These are phyloP conservation scores for Blakeslea trispora DNA, from an alignment of 371 early-diverging fungal genomes.

Conservation along the genomic window DNA sequence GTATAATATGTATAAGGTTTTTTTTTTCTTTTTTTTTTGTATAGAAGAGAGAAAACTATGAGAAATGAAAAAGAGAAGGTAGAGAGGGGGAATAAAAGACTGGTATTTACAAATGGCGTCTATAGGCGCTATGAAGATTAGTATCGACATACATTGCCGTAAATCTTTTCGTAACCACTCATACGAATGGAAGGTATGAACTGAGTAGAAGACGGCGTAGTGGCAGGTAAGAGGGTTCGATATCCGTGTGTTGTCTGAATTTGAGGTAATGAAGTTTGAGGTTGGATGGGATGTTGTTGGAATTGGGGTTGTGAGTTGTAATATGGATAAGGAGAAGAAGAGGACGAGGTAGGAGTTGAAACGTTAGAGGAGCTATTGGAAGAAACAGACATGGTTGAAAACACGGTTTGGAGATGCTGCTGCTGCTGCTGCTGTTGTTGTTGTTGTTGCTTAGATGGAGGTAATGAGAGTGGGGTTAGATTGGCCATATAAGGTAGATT, in stretches of 20 bases:
- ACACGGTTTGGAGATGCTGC: constrained; percentile 8
- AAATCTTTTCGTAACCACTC: constrained; percentile 41
- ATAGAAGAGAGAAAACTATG: background rate
- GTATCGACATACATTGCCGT: constrained; percentile 43
- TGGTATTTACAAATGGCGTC: too few relatives aligned
- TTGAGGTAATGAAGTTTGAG: constrained; percentile 7
- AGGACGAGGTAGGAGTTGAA: constrained; percentile 12
- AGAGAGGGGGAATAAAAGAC: too few relatives aligned
- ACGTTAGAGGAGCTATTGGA: constrained; percentile 3
- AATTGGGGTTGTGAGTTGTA: too few relatives aligned
- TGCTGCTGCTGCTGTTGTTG: constrained; percentile 8
- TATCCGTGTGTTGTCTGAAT: constrained; percentile 11
- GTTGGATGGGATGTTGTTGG: constrained; percentile 14
- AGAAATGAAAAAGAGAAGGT: too few relatives aligned
- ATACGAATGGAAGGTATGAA: constrained; percentile 31
- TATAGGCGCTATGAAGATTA: constrained; percentile 7
- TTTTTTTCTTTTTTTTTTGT: too few relatives aligned
- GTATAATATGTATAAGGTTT: constrained; percentile 8
- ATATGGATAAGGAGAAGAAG: constrained; percentile 7
- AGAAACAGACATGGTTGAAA: constrained; percentile 17
- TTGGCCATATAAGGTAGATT: background rate
- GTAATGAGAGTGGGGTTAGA: constrained; percentile 12
- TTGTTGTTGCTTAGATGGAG: constrained; percentile 4
- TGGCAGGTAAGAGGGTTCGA: constrained; percentile 28
- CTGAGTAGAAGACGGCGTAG: constrained; percentile 16